Evolutionary conservation across 352 stramenopile species (phyloP).

Genomic region (Elongisporangium prolatum): DNA sequence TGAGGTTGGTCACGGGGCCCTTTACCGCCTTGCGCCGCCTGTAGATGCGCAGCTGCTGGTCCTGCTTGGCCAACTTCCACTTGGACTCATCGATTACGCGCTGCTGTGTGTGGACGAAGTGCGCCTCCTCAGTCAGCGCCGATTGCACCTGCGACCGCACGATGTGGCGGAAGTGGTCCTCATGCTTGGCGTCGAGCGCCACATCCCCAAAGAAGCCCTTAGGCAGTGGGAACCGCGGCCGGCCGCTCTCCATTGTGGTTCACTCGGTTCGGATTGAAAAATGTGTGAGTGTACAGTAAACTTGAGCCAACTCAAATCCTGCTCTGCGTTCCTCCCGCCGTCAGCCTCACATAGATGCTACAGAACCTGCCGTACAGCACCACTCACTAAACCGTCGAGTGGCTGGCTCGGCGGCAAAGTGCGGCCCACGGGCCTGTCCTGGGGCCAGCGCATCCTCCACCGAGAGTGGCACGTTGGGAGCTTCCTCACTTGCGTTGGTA

Average conservation of each 20-base stretch:
- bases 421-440: not conserved
- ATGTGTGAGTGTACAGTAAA: not conserved
- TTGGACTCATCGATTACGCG: constrained; percentile 24
- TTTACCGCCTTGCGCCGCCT: constrained; percentile 6
- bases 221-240: constrained; percentile 16
- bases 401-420: not conserved
- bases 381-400: not conserved
- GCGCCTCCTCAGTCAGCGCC: constrained; percentile 26
- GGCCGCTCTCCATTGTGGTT: not conserved
- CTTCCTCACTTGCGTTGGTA: not conserved
- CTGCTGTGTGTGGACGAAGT: constrained; percentile 16
- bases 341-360: not conserved
- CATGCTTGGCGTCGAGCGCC: constrained; percentile 18
- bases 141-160: constrained; percentile 20
- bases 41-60: constrained; percentile 36
- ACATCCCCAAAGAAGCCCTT: constrained; percentile 22
- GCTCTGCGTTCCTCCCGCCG: not conserved
- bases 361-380: not conserved
- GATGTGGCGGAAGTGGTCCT: constrained; percentile 20
- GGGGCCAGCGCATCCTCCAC: not conserved
- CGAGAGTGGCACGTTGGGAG: not conserved
- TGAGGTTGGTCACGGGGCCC: not conserved
- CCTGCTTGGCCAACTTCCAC: constrained; percentile 37
- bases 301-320: not conserved
- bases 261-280: not conserved